Base-by-base conservation (phyloP, 1,284 basidiomycete genomes). In the Inonotus hispidus region DNA sequence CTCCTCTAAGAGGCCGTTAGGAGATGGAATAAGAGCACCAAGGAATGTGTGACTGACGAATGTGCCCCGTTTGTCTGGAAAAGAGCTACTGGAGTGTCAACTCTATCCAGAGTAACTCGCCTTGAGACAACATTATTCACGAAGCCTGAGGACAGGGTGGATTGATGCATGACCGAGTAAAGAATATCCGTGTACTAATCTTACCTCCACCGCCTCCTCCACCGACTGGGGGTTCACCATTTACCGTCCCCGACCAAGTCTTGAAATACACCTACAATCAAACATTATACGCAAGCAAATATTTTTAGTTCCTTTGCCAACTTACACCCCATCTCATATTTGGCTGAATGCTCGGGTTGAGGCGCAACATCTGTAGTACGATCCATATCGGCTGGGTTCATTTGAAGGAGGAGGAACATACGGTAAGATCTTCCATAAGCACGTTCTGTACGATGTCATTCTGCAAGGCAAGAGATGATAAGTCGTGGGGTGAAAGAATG, bases 231-330 rank as follows among this genome's bases (percentile, higher is more conserved):
- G 85, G 84, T 16, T 68, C 71, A 2, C 84, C 84, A 63, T 81
- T 77, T 5, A 79, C 74, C 14, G 77, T 74, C 10, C 79, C 84
- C 19, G 80, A 79, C 82, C 83, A 87, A 0, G 81, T 79, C 71
- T 87, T 87, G 73, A 87, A 81, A 70, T 86, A 87, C 6, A 85
- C 76, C 77, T 84, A 60, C 32, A 81, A 84, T 0, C 84, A 84
- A 10, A 83, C 83, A 21, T 68, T 71, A 1, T 82, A 83, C 62
- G 80, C 76, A 8, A 78, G 73, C 13, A 75, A 74, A 10, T 78
- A 82, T 16, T 79, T 78, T 82, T 82, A 86, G 0, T 16, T 29
- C 80, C 78, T 70, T 85, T 85, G 73, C n/a, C 85, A 80, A 62
- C 60, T 62, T 4, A 85, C 76, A 27, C 80, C 82, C 57, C 73